These are phyloP conservation scores for Ustilago curta DNA, from an alignment of 1,284 basidiomycete genomes.

Conservation along the genomic window DNA sequence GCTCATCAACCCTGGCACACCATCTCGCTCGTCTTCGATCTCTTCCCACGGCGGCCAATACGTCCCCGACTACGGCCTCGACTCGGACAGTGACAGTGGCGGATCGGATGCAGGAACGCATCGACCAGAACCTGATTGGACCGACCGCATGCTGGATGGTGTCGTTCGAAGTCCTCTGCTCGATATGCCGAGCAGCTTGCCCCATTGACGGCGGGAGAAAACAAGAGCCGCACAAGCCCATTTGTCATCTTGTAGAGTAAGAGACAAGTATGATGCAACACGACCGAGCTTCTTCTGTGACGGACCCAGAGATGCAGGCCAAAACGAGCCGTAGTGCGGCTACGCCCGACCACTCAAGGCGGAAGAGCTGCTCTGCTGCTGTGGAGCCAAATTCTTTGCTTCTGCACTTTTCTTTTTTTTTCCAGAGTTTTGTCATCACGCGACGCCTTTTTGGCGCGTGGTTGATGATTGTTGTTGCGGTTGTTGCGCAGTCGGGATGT, in stretches of 20 bases:
- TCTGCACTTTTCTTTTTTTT: too few relatives aligned
- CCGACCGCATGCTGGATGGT: constrained; percentile 13
- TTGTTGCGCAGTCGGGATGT: constrained; percentile 1
- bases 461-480: neutral
- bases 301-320: too few relatives aligned
- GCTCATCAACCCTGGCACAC: neutral
- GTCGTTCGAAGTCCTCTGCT: constrained; percentile 18
- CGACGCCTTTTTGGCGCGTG: constrained; percentile 19
- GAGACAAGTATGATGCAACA: too few relatives aligned
- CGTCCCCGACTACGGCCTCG: constrained; percentile 24
- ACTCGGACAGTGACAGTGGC: constrained; percentile 25
- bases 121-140: constrained; percentile 15
- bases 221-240: too few relatives aligned
- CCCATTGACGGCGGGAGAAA: neutral
- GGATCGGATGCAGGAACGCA: neutral
- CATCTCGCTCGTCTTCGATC: neutral
- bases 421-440: constrained; percentile 52
- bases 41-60: constrained; percentile 18
- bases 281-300: too few relatives aligned
- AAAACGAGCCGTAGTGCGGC: too few relatives aligned
- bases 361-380: too few relatives aligned
- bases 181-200: neutral
- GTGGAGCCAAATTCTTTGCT: too few relatives aligned
- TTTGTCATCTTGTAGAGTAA: too few relatives aligned
- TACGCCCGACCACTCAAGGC: too few relatives aligned